Evolutionary conservation across 805 yeast species (phyloP).

Genomic region (Wickerhamiella cacticola): DNA sequence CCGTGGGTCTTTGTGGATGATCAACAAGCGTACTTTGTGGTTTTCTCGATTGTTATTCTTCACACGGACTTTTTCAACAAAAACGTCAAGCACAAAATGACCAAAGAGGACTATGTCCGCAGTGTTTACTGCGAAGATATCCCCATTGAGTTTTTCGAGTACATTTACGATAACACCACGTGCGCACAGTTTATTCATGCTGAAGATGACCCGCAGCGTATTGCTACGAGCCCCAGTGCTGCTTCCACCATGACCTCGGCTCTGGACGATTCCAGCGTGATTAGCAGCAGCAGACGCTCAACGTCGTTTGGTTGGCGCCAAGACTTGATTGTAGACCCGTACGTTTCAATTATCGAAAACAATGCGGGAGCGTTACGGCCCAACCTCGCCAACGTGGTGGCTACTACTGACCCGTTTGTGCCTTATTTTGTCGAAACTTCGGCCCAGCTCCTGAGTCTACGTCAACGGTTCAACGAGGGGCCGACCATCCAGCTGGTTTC

Average conservation of each 20-base stretch:
- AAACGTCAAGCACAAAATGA: slow-evolving; percentile 56
- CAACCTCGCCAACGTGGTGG: slow-evolving; percentile 20
- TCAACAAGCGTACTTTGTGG: slow-evolving; percentile 50
- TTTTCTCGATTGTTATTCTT: slow-evolving; percentile 54
- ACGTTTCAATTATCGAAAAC: slow-evolving; percentile 28
- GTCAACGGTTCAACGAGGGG: slow-evolving; percentile 25
- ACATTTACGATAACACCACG: slow-evolving; percentile 57
- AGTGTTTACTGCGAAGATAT: slow-evolving; percentile 32
- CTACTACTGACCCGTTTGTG: slow-evolving; percentile 25
- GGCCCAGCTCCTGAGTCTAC: slow-evolving; percentile 22
- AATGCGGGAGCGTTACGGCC: slow-evolving; percentile 30
- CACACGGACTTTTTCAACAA: slow-evolving; percentile 66
- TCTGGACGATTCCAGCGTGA: background rate
- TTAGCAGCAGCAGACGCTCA: slow-evolving; percentile 19
- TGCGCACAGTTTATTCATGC: slow-evolving; percentile 43
- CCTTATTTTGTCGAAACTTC: slow-evolving; percentile 20
- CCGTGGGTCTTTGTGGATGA: slow-evolving; percentile 29
- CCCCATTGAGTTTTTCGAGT: slow-evolving; percentile 32
- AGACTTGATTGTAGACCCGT: slow-evolving; percentile 28
- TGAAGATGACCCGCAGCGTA: slow-evolving; percentile 24
- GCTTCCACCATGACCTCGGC: slow-evolving; percentile 10
- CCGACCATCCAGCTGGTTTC: slow-evolving; percentile 30
- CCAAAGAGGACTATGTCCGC: slow-evolving; percentile 47
- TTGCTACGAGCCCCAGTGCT: background rate
- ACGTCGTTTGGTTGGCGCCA: slow-evolving; percentile 28